A percentile compares a stretch with the other conserved stretches of the same genome.
Evolutionary conservation across 345 rosid species (phyloP).

Genomic region (Camelina laxa): DNA sequence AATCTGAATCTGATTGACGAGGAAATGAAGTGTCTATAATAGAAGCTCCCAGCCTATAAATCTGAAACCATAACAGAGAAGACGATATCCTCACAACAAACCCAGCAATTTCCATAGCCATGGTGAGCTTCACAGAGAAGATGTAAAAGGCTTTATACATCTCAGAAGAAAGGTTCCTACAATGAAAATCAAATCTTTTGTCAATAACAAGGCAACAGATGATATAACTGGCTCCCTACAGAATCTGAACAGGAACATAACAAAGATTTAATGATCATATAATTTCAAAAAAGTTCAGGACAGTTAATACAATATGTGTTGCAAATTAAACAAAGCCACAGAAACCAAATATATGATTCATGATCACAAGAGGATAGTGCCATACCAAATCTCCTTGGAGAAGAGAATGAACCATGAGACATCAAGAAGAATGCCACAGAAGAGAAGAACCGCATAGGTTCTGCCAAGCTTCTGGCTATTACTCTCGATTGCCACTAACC

Average conservation of each 20-base stretch:
- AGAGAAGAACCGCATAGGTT: constrained; percentile 77
- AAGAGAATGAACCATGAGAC: constrained; percentile 71
- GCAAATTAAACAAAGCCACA: constrained; percentile 3
- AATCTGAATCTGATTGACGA: constrained; percentile 62
- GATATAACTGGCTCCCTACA: neutral
- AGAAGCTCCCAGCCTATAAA: constrained; percentile 81
- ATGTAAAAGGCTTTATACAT: constrained; percentile 53
- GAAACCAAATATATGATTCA: neutral
- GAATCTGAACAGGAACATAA: neutral
- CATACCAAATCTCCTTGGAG: constrained; percentile 63
- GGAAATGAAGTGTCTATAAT: constrained; percentile 47
- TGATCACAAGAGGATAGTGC: neutral
- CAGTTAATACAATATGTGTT: neutral
- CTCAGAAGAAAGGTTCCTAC: constrained; percentile 69
- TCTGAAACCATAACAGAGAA: constrained; percentile 88
- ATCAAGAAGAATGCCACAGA: constrained; percentile 66
- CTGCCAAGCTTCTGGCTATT: constrained; percentile 75
- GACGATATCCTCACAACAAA: constrained; percentile 78
- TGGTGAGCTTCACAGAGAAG: constrained; percentile 76
- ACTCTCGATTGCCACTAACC: constrained; percentile 81
- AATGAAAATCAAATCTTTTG: neutral
- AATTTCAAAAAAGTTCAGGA: neutral
- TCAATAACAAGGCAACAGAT: neutral
- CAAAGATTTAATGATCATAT: neutral
- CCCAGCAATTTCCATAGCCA: constrained; percentile 84